A percentile compares a stretch with the other conserved stretches of the same genome.
Evolutionary conservation across 805 yeast genomes (phyloP).

Genomic region (Candida koratica): DNA sequence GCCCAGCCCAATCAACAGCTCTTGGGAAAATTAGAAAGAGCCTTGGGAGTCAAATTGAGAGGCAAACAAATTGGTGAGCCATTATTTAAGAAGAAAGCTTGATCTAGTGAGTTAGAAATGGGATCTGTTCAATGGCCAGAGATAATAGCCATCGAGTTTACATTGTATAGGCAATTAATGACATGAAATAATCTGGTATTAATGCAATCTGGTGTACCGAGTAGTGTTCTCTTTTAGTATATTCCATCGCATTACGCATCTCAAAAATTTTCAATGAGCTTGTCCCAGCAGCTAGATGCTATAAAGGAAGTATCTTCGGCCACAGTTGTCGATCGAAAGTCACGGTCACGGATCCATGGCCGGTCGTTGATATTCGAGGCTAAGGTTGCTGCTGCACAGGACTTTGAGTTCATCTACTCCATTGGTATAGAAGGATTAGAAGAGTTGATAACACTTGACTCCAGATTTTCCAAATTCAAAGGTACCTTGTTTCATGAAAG

Average conservation of each 20-base stretch:
- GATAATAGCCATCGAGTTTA: too few species aligned
- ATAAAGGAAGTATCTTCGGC: constrained; percentile 63
- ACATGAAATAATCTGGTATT: too few species aligned
- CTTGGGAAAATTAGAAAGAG: constrained; percentile 88
- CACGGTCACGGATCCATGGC: constrained; percentile 81
- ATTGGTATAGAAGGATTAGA: constrained; percentile 72
- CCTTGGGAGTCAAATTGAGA: constrained; percentile 88
- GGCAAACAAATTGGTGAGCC: constrained; percentile 96
- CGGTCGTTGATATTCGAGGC: constrained; percentile 85
- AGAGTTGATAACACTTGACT: constrained; percentile 67
- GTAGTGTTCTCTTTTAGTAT: too few species aligned
- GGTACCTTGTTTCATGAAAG: constrained; percentile 78
- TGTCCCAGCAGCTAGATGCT: constrained; percentile 77
- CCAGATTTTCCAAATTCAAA: constrained; percentile 67
- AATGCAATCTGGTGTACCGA: too few species aligned
- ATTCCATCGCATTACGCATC: not conserved
- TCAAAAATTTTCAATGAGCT: constrained; percentile 28
- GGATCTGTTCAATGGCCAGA: too few species aligned
- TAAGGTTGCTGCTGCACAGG: constrained; percentile 89
- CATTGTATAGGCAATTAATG: too few species aligned
- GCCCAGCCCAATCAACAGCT: constrained; percentile 96
- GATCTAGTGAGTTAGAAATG: too few species aligned
- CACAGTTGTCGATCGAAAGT: constrained; percentile 79
- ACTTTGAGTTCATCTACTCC: constrained; percentile 74
- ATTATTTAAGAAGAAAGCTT: constrained; percentile 55